phyloP scores from a whole-genome alignment of 495 filamentous ascomycete genomes.

The Aspergillus conjunctus region DNA sequence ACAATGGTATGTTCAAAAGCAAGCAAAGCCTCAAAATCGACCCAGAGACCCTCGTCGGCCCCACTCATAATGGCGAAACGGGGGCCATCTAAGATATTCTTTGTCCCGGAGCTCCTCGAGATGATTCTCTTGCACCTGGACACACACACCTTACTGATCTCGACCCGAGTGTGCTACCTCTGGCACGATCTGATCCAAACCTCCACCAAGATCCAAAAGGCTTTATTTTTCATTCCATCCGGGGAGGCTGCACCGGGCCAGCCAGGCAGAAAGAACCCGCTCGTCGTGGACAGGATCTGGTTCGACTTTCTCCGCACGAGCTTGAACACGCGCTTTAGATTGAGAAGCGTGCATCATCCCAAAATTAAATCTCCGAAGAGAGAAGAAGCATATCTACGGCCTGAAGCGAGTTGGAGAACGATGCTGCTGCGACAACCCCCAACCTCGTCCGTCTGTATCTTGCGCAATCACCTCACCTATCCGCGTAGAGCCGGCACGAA shows the following conservation, averaged over 20 bases:
- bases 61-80: too few species aligned
- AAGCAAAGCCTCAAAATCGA: too few species aligned
- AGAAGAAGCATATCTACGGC: not conserved
- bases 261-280: not conserved
- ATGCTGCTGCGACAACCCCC: not conserved
- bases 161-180: not conserved
- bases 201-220: not conserved
- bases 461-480: too few species aligned
- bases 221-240: conserved; percentile 6
- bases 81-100: not conserved
- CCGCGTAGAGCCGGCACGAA: too few species aligned
- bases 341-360: not conserved
- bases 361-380: not conserved
- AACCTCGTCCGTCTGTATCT: not conserved
- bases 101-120: conserved; percentile 5
- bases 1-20: too few species aligned
- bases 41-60: too few species aligned
- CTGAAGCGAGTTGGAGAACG: not conserved
- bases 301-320: not conserved
- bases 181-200: conserved; percentile 3
- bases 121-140: conserved; percentile 5
- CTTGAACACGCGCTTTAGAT: not conserved
- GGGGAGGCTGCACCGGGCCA: not conserved
- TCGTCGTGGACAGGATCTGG: not conserved
- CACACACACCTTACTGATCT: conserved; percentile 2